A percentile compares a stretch with the other conserved stretches of the same genome.
Evolutionary conservation across 2,329 filamentous ascomycete genomes (phyloP).

Genomic region (Penicillium sclerotiorum): DNA sequence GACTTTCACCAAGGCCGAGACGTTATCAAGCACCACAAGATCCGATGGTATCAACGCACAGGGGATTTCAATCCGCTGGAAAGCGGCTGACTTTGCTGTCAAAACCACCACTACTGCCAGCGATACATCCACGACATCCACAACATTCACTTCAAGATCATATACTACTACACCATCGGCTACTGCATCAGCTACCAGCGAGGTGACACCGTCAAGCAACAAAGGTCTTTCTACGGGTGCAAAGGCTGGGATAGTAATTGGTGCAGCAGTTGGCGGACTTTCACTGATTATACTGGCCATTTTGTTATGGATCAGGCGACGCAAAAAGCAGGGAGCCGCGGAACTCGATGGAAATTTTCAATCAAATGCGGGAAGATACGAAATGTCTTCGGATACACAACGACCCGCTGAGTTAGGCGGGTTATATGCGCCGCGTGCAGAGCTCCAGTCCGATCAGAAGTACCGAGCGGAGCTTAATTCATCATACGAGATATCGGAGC

Average conservation of each 20-base stretch:
- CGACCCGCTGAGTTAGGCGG: neutral
- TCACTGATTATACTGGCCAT: neutral
- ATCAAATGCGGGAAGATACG: neutral
- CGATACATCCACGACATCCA: neutral
- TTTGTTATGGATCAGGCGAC: neutral
- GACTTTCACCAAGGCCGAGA: slow-evolving; percentile 5
- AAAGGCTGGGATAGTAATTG: neutral
- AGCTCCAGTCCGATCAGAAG: neutral
- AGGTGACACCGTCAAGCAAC: neutral
- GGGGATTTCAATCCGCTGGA: slow-evolving; percentile 1
- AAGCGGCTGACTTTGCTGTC: neutral
- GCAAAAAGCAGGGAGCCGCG: neutral
- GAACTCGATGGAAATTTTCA: neutral
- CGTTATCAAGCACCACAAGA: neutral
- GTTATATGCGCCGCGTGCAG: neutral
- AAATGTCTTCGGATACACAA: neutral
- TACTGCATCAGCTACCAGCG: neutral
- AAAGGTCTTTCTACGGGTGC: neutral
- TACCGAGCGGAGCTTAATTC: neutral
- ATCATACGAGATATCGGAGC: neutral
- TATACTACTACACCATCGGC: neutral
- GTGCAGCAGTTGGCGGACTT: neutral
- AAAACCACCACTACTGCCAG: neutral
- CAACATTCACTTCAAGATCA: too few species aligned
- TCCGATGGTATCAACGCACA: slow-evolving; percentile 1